A percentile compares a stretch with the other conserved stretches of the same genome.
Conservation (phyloP, 805 yeast species). For the Nakazawaea ambrosiae region DNA sequence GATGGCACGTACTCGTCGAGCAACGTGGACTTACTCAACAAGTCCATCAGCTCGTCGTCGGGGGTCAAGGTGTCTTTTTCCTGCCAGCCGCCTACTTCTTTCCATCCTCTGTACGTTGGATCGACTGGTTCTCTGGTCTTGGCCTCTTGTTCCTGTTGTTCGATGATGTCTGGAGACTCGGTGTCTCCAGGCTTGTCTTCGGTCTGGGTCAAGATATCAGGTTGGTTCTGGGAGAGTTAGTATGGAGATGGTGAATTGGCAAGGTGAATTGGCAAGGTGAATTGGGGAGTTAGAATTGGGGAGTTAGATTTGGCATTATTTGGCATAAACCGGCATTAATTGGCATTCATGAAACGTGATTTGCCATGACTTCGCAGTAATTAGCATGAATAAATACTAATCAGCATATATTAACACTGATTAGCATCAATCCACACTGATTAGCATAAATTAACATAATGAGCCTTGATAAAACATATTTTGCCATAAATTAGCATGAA, state of each 20-base stretch:
- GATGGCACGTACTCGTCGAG: constrained; percentile 75
- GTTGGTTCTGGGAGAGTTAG: constrained; percentile 5
- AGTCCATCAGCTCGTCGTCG: constrained; percentile 68
- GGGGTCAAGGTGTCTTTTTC: constrained; percentile 54
- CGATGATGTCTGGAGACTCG: constrained; percentile 7
- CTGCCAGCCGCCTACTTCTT: constrained; percentile 86
- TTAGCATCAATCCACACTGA: too few species aligned
- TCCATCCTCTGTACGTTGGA: constrained; percentile 86
- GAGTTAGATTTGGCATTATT: not conserved
- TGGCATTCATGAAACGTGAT: too few species aligned
- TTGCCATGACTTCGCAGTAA: too few species aligned
- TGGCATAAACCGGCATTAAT: too few species aligned
- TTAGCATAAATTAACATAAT: too few species aligned
- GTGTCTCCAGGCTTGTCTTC: constrained; percentile 3
- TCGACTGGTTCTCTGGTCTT: constrained; percentile 41
- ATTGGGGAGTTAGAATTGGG: not conserved
- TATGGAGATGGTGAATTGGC: too few species aligned
- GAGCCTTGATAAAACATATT: too few species aligned
- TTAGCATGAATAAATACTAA: too few species aligned
- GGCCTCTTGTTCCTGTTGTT: constrained; percentile 10
- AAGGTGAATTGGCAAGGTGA: too few species aligned
- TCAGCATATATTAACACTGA: too few species aligned
- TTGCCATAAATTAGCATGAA: too few species aligned
- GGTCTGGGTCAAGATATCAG: constrained; percentile 3
- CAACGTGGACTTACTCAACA: constrained; percentile 61